Percentiles rank a stretch among this genome's conserved stretches.
Conservation (phyloP, 495 filamentous ascomycete genomes). For the Geopyxis carbonaria region DNA sequence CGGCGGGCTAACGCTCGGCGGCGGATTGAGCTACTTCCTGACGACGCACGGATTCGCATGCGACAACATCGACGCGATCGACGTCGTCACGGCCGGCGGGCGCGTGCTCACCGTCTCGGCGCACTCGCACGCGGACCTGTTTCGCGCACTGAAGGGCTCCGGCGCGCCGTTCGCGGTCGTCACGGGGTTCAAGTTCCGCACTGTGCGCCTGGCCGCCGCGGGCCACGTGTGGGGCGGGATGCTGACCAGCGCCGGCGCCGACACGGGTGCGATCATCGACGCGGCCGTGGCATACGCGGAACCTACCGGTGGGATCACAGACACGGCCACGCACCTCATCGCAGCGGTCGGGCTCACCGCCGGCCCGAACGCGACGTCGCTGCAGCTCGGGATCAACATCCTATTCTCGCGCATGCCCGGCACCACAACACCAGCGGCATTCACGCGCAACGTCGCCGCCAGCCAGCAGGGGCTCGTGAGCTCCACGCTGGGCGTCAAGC, state of each 20-base stretch:
- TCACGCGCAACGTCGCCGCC: no score
- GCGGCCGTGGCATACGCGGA: neutral
- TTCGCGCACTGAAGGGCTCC: slow-evolving; percentile 28
- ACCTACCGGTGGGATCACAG: neutral
- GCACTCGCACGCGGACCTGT: slow-evolving; percentile 21
- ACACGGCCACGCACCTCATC: slow-evolving; percentile 1
- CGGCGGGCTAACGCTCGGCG: slow-evolving; percentile 28
- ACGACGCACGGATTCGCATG: slow-evolving; percentile 25
- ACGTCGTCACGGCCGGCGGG: slow-evolving; percentile 11
- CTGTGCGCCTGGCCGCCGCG: neutral
- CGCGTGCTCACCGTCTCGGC: slow-evolving; percentile 25
- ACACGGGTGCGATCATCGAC: neutral
- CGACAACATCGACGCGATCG: slow-evolving; percentile 26
- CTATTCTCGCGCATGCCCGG: no score
- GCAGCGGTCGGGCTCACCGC: neutral
- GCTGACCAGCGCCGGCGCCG: neutral
- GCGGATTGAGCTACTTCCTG: slow-evolving; percentile 27
- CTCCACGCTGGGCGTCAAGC: no score
- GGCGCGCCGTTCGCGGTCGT: slow-evolving; percentile 30
- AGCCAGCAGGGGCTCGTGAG: no score
- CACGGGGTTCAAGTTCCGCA: slow-evolving; percentile 20
- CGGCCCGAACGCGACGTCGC: neutral
- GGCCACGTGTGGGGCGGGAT: neutral
- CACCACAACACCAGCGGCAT: no score
- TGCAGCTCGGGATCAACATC: neutral